Evolutionary conservation across 257 asterid species (phyloP).

Genomic region (Primulina tabacum): DNA sequence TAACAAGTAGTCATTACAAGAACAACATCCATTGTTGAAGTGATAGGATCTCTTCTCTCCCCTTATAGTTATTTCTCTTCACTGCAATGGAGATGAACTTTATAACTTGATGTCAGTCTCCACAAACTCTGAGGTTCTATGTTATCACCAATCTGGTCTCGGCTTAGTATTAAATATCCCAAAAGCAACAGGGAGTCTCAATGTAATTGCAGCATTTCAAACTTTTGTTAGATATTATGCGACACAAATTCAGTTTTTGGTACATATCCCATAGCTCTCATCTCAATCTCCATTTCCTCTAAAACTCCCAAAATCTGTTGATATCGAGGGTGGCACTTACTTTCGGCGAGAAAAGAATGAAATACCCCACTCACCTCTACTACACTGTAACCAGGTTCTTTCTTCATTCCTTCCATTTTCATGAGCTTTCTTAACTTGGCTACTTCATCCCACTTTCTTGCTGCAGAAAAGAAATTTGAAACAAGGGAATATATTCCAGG

Average conservation of each 20-base stretch:
- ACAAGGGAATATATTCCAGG: constrained; percentile 60
- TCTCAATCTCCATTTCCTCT: constrained; percentile 48
- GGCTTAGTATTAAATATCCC: constrained; percentile 50
- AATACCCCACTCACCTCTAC: constrained; percentile 57
- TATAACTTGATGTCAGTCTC: constrained; percentile 53
- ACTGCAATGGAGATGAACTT: constrained; percentile 35
- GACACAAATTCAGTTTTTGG: constrained; percentile 48
- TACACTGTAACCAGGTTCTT: constrained; percentile 61
- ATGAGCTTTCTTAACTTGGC: constrained; percentile 53
- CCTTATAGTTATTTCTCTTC: constrained; percentile 37
- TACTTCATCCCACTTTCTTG: constrained; percentile 70
- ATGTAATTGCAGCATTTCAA: constrained; percentile 53
- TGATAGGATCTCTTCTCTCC: constrained; percentile 56
- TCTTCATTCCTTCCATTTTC: constrained; percentile 57
- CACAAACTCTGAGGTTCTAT: constrained; percentile 65
- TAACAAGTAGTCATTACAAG: constrained; percentile 62
- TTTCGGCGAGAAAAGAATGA: constrained; percentile 64
- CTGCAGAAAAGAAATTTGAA: constrained; percentile 72
- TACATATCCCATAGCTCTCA: constrained; percentile 51
- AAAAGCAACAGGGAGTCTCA: constrained; percentile 61
- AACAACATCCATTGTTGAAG: constrained; percentile 56
- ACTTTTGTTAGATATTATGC: constrained; percentile 53
- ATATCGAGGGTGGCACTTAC: constrained; percentile 53
- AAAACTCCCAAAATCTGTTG: constrained; percentile 37
- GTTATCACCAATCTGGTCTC: constrained; percentile 49